Evolutionary conservation across 805 yeast species (phyloP), one percentile per base, ranked within the genome.

Genomic region (Saturnispora mendoncae): DNA sequence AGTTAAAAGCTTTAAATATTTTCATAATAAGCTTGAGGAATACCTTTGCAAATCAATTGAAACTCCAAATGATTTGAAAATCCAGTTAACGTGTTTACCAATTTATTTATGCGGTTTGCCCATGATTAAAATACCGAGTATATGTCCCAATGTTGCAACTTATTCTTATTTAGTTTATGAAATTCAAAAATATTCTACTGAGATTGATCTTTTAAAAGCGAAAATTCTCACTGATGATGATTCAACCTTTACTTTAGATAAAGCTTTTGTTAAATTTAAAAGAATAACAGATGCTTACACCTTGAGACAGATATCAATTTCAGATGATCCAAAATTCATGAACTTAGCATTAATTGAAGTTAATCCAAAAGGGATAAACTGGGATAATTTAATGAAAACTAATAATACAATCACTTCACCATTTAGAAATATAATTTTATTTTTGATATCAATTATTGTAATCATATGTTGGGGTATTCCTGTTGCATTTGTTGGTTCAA

Each of bases 381-480:
- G 97, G 96, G 51, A 61, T 0, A 84, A 84, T 28, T 5, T 56
- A 48, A 48, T 84, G 5, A 53, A 61, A 3, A 50, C 64, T 12
- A 59, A 57, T 21, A 67, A 63, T 42, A 63, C 67, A 17, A 48
- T 30, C 4, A 13, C n/a, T 7, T 4, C 9, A 6, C 17, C 12
- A 14, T 4, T 30, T 8, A 30, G 63, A 46, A 60, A 62, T 13
- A 54, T 66, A 3, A 29, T 67, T 4, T 78, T 81, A 0, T 69
- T 68, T 21, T 36, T 69, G 3, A 28, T 72, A 13, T 66, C 77
- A 41, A 55, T 74, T 7, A 45, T 67, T 1, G 61, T 84, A 1
- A 77, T 80, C 4, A 47, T 69, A 3, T 54, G 61, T 31, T 87
- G 94, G 80, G 84, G 85, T 1, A 58, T 86, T 1, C 96, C 96